Percentiles rank a stretch among this genome's conserved stretches.
These are phyloP conservation scores for Quercus cerris DNA, from an alignment of 306 rosid genomes.

Conservation along the genomic window DNA sequence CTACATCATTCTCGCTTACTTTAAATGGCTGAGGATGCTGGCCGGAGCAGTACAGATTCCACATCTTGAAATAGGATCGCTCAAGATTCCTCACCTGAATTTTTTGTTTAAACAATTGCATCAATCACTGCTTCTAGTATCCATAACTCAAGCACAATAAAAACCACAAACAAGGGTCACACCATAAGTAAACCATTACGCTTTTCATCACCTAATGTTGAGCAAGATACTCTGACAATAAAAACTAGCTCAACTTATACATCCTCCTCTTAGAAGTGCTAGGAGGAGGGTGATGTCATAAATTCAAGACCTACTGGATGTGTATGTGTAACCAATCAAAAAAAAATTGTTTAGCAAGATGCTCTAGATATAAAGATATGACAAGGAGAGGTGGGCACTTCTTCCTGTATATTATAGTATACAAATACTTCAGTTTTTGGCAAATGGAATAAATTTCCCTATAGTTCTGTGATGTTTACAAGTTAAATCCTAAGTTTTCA, in stretches of 20 bases:
- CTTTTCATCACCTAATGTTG: not conserved
- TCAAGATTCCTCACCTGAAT: constrained; percentile 57
- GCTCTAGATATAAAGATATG: not conserved
- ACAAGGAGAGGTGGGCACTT: not conserved
- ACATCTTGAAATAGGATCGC: constrained; percentile 50
- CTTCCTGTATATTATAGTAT: not conserved
- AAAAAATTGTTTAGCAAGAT: not conserved
- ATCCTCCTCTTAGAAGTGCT: too few species aligned
- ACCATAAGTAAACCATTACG: not conserved
- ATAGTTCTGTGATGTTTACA: too few species aligned
- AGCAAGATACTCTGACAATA: not conserved
- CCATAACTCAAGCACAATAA: not conserved
- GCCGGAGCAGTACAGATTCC: constrained; percentile 56
- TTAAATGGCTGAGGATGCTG: constrained; percentile 54
- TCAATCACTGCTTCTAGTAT: not conserved
- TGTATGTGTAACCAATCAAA: too few species aligned
- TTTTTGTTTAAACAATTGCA: not conserved
- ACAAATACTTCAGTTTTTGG: not conserved
- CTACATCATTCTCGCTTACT: constrained; percentile 48
- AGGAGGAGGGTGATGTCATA: too few species aligned
- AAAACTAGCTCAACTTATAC: too few species aligned
- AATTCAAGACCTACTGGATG: too few species aligned
- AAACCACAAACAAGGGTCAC: not conserved
- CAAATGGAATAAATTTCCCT: too few species aligned
- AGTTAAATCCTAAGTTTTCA: too few species aligned